These are phyloP conservation scores for Mucor velutinosus DNA, from an alignment of 371 early-diverging fungal genomes.

Conservation along the genomic window DNA sequence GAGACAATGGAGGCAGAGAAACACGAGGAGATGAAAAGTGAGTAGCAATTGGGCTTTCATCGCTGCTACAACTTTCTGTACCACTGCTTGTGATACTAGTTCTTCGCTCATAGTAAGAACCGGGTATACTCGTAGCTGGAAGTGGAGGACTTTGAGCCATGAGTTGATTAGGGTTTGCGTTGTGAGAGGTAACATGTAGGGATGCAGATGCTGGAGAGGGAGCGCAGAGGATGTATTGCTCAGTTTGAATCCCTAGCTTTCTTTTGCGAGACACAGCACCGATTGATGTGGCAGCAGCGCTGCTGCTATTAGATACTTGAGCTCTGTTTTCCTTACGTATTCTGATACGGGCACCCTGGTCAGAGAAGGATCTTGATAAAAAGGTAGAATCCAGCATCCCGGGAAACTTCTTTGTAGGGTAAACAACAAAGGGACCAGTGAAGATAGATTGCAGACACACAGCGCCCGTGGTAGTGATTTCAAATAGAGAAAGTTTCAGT, in stretches of 20 bases:
- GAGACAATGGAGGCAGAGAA: slow-evolving; percentile 15
- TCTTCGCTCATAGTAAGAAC: slow-evolving; percentile 19
- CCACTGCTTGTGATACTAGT: slow-evolving; percentile 31
- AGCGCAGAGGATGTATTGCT: slow-evolving; percentile 1
- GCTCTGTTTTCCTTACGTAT: slow-evolving; percentile 55
- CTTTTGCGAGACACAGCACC: slow-evolving; percentile 28
- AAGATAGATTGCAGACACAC: slow-evolving; percentile 33
- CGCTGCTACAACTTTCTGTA: slow-evolving; percentile 24
- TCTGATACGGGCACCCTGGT: slow-evolving; percentile 54
- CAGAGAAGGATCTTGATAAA: slow-evolving; percentile 51
- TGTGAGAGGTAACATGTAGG: not conserved
- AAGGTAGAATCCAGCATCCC: slow-evolving; percentile 77
- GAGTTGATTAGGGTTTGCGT: not conserved
- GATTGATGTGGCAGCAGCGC: not conserved
- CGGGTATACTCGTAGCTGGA: slow-evolving; percentile 2
- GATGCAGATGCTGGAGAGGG: not conserved
- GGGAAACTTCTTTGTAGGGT: slow-evolving; percentile 88
- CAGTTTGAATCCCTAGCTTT: slow-evolving; percentile 26
- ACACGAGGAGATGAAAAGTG: slow-evolving; percentile 3
- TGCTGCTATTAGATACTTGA: slow-evolving; percentile 18
- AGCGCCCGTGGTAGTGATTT: slow-evolving; percentile 61
- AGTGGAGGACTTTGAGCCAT: not conserved
- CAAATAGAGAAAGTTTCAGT: slow-evolving; percentile 87
- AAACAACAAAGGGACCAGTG: slow-evolving; percentile 75
- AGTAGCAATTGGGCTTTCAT: slow-evolving; percentile 13